A percentile compares a stretch with the other conserved stretches of the same genome.
Conservation (phyloP, 345 rosid genomes). For the Citrus unshiu region DNA sequence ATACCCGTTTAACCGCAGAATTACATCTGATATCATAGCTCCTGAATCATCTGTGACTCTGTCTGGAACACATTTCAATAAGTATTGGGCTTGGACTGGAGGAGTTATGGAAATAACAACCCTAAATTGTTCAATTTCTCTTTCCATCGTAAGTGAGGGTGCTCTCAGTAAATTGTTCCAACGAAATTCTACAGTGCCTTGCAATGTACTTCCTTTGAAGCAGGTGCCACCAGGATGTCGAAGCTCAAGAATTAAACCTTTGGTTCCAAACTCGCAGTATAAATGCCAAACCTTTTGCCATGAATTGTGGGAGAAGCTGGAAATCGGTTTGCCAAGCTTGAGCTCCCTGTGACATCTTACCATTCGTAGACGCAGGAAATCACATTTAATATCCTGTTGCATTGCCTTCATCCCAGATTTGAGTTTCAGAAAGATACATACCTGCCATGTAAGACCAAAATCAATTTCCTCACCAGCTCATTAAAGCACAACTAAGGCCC, state of each 20-base stretch:
- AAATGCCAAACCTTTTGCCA: conserved; percentile 71
- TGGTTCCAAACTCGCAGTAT: conserved; percentile 80
- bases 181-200: conserved; percentile 34
- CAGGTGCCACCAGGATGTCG: conserved; percentile 36
- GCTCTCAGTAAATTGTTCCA: conserved; percentile 85
- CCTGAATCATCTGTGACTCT: conserved; percentile 90
- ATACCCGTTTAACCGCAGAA: conserved; percentile 60
- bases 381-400: conserved; percentile 21
- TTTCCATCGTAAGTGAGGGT: conserved; percentile 50
- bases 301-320: conserved; percentile 35
- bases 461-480: neutral
- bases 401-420: conserved; percentile 28
- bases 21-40: conserved; percentile 83
- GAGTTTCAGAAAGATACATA: conserved; percentile 52
- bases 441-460: conserved; percentile 35
- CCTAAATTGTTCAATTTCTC: conserved; percentile 42
- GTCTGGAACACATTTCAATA: conserved; percentile 88
- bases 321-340: conserved; percentile 43
- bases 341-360: conserved; percentile 75
- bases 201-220: conserved; percentile 39
- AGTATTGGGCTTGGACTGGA: conserved; percentile 80
- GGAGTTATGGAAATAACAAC: conserved; percentile 70
- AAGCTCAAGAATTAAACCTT: conserved; percentile 58
- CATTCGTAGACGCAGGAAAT: conserved; percentile 50
- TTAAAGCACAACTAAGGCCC: neutral